Conservation (phyloP, 2,329 filamentous ascomycete genomes). For the Fusarium compactum region DNA sequence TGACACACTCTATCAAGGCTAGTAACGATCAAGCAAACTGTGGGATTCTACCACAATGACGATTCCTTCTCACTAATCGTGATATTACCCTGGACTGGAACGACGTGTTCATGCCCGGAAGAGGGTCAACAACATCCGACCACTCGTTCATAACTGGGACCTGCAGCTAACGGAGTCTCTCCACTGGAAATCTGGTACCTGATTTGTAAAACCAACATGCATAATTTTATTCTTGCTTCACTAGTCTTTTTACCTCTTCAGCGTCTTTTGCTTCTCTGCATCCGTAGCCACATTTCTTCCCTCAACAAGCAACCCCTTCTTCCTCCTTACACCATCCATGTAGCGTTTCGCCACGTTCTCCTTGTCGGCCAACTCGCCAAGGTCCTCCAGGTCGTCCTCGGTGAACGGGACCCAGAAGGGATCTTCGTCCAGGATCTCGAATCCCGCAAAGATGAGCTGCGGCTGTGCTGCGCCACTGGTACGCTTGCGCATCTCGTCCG, state of each 20-base stretch:
- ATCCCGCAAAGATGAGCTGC: slow-evolving; percentile 93
- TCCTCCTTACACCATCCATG: slow-evolving; percentile 86
- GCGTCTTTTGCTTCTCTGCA: slow-evolving; percentile 89
- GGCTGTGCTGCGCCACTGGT: slow-evolving; percentile 91
- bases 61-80: background rate
- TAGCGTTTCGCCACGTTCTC: slow-evolving; percentile 98
- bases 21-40: background rate
- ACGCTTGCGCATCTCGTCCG: slow-evolving; percentile 94
- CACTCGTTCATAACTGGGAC: background rate
- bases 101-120: slow-evolving; percentile 1
- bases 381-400: slow-evolving; percentile 94
- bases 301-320: slow-evolving; percentile 90
- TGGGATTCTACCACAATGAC: background rate
- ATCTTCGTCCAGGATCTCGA: slow-evolving; percentile 93
- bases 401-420: slow-evolving; percentile 98
- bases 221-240: slow-evolving; percentile 23
- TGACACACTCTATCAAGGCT: background rate
- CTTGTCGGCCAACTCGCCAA: slow-evolving; percentile 91
- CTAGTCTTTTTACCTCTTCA: slow-evolving; percentile 64
- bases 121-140: background rate
- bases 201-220: slow-evolving; percentile 5
- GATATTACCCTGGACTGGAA: background rate
- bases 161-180: slow-evolving; percentile 3
- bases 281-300: slow-evolving; percentile 81
- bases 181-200: background rate